These are phyloP conservation scores for Apiospora saccharicola DNA, from an alignment of 2,329 filamentous ascomycete species.

Conservation along the genomic window DNA sequence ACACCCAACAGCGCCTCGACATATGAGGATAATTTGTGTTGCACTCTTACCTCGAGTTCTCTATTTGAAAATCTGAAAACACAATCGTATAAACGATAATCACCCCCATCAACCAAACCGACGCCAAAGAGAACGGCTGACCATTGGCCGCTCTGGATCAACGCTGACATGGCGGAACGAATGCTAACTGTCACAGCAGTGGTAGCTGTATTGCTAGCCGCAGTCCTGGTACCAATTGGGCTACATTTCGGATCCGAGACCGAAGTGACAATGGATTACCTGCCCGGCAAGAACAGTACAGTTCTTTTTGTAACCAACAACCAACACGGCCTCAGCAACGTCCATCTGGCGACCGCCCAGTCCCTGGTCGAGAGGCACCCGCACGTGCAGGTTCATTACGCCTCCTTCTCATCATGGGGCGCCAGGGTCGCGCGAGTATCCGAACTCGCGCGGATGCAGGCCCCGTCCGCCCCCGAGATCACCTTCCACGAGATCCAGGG, in stretches of 20 bases:
- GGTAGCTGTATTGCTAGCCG: background rate
- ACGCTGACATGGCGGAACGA: too few relatives aligned
- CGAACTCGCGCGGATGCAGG: background rate
- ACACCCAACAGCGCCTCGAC: too few relatives aligned
- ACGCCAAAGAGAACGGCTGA: too few relatives aligned
- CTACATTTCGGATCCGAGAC: background rate
- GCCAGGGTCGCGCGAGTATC: background rate
- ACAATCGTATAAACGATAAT: too few relatives aligned
- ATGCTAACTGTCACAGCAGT: too few relatives aligned
- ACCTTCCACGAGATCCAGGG: background rate
- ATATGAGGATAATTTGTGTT: too few relatives aligned
- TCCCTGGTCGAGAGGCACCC: constrained; percentile 44
- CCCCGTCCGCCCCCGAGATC: background rate
- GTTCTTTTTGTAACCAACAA: constrained; percentile 45
- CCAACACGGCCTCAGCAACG: constrained; percentile 46
- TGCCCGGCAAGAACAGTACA: constrained; percentile 38
- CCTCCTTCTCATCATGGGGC: constrained; percentile 38
- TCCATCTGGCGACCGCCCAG: constrained; percentile 45
- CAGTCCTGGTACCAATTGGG: background rate
- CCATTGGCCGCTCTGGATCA: too few relatives aligned
- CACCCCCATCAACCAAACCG: too few relatives aligned
- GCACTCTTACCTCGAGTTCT: too few relatives aligned
- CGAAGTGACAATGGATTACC: background rate
- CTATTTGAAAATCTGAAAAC: too few relatives aligned
- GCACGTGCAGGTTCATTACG: constrained; percentile 45